Evolutionary conservation across 768 basidiomycete genomes (phyloP).

Genomic region (Tricholoma sp.): DNA sequence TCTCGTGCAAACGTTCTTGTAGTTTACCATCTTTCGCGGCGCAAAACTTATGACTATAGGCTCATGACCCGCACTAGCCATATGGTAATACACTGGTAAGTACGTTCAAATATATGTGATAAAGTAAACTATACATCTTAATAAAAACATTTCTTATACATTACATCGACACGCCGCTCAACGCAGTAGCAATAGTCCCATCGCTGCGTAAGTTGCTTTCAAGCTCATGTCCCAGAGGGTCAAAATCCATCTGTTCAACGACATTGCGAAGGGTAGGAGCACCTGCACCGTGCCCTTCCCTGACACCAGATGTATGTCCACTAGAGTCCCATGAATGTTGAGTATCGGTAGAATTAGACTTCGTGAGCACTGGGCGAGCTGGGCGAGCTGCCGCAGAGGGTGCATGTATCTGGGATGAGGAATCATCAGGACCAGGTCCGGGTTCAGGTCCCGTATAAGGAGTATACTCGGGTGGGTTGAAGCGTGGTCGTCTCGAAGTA

Average conservation of each 20-base stretch:
- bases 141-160: too few species aligned
- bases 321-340: conserved; percentile 23
- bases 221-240: neutral
- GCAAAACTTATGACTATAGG: too few species aligned
- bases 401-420: conserved; percentile 6
- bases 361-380: conserved; percentile 8
- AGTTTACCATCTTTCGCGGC: too few species aligned
- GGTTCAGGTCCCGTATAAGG: conserved; percentile 12
- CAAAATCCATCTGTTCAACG: conserved; percentile 17
- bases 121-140: too few species aligned
- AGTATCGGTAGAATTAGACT: conserved; percentile 28
- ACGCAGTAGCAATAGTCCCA: neutral
- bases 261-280: conserved; percentile 20
- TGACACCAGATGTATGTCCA: neutral
- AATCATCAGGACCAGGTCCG: conserved; percentile 15
- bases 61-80: too few species aligned
- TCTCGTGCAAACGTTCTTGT: too few species aligned
- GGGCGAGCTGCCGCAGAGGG: conserved; percentile 4
- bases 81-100: too few species aligned
- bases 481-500: conserved; percentile 13
- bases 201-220: too few species aligned
- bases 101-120: too few species aligned
- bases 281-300: conserved; percentile 4
- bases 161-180: neutral
- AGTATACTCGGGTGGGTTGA: conserved; percentile 37